A percentile compares a stretch with the other conserved stretches of the same genome.
Evolutionary conservation across 345 rosid species (phyloP).

Genomic region (Sisymbrium irio): DNA sequence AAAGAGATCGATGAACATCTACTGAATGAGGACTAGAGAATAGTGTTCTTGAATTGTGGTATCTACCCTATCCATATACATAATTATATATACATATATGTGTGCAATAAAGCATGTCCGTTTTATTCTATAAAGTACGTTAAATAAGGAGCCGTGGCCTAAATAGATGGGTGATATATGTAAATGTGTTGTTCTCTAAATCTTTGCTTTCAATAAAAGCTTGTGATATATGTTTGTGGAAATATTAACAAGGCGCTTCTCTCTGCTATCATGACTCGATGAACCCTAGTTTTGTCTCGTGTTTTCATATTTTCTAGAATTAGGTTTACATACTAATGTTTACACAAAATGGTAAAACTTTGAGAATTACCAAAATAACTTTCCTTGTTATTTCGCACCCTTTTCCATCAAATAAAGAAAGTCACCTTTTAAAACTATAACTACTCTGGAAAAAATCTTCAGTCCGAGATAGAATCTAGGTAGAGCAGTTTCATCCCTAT

Average conservation of each 20-base stretch:
- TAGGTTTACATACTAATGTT: background rate
- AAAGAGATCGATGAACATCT: conserved; percentile 19
- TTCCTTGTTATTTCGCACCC: too few relatives aligned
- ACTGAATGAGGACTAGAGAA: conserved; percentile 20
- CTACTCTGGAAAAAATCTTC: too few relatives aligned
- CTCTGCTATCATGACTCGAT: background rate
- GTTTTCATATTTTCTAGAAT: background rate
- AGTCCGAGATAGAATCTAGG: too few relatives aligned
- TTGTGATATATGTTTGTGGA: background rate
- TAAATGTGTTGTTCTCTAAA: background rate
- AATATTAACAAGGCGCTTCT: background rate
- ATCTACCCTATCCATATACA: background rate
- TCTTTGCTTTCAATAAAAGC: background rate
- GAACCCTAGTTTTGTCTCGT: background rate
- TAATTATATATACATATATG: background rate
- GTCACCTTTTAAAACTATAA: too few relatives aligned
- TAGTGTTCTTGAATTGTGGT: background rate
- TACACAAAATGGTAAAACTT: background rate
- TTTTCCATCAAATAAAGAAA: too few relatives aligned
- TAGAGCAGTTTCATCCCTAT: too few relatives aligned
- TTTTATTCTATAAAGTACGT: background rate
- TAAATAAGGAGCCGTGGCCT: background rate
- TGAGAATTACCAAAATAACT: background rate
- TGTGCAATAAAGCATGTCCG: background rate
- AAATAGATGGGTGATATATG: background rate